These are phyloP conservation scores for Aureobasidium sp. DNA, from an alignment of 2,329 filamentous ascomycete species.

Conservation along the genomic window DNA sequence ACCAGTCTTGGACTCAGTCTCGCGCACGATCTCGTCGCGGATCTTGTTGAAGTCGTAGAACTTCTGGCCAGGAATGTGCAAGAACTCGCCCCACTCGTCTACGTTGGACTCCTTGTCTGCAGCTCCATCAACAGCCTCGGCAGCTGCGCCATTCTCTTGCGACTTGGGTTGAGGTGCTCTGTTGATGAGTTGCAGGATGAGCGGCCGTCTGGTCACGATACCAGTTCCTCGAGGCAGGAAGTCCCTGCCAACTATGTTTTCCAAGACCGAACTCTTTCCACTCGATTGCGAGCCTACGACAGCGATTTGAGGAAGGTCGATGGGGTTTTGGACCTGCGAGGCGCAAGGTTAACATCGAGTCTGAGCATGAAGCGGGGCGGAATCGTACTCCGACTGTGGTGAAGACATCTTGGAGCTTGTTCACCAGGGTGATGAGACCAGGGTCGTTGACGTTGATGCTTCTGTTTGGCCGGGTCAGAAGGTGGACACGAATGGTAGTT, in stretches of 20 bases:
- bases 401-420: slow-evolving; percentile 99
- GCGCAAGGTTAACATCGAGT: slow-evolving; percentile 20
- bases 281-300: slow-evolving; percentile 98
- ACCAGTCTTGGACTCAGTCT: slow-evolving; percentile 94
- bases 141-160: slow-evolving; percentile 61
- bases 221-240: slow-evolving; percentile 96
- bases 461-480: slow-evolving; percentile 17
- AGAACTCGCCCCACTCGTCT: slow-evolving; percentile 98
- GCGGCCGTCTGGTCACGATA: slow-evolving; percentile 91
- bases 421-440: slow-evolving; percentile 73
- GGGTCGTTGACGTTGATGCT: slow-evolving; percentile 69
- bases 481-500: background rate
- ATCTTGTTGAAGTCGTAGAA: slow-evolving; percentile 99
- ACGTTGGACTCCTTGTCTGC: slow-evolving; percentile 82
- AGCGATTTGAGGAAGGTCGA: slow-evolving; percentile 96
- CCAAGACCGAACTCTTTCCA: slow-evolving; percentile 97
- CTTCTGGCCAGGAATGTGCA: slow-evolving; percentile 95
- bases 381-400: slow-evolving; percentile 77
- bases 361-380: background rate
- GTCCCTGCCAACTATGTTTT: slow-evolving; percentile 97
- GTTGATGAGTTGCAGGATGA: slow-evolving; percentile 98
- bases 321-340: slow-evolving; percentile 84
- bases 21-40: slow-evolving; percentile 90
- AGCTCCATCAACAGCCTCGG: slow-evolving; percentile 51
- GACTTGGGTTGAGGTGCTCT: slow-evolving; percentile 53